Evolutionary conservation across 768 basidiomycete species (phyloP), one percentile per base, ranked within the genome.

Genomic region (Russula lepida): DNA sequence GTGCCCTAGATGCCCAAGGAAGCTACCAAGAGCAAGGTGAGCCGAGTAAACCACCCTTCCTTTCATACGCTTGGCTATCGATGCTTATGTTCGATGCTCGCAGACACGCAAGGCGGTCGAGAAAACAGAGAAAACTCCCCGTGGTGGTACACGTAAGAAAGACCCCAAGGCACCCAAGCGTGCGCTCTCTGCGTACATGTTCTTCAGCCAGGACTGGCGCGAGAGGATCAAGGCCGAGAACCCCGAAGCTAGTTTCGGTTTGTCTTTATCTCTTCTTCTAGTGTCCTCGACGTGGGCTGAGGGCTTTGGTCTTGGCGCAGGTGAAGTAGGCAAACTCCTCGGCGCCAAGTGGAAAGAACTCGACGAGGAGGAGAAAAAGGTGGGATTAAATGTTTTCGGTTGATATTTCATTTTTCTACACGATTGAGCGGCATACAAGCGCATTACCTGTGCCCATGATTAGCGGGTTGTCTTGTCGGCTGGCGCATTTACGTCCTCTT

Each of bases 281-380:
- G 21, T 27, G 28, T 15, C 41, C 19, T 58, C 7, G 48, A 56
- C 32, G 49, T 53, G 68, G 57, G 43, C 61, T 51, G 56, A 55
- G 44, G 49, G 66, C 43, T 43, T 61, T 12, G 23, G 43, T 63
- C 27, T 51, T 39, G 51, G 54, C 59, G 32, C 70, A 92, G 91
- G 92, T 65, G 92, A 95, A 73, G 82, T 97, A 61, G 95, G 95
- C 68, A 97, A 94, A 76, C 81, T 97, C 49, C 85, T 98, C 61
- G 95, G 95, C 44, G 87, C 88, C 54, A 94, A 93, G 76, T 98
- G 95, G 95, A 98, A 97, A 81, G 92, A 92, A 72, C 82, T 97
- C 68, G 84, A 84, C 56, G 92, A 93, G 6, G 82, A 82, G 37
- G 93, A 97, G 79, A 95, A 93, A 80, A 91, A 90, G 83, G 92